Evolutionary conservation across 345 rosid genomes (phyloP), one percentile per base, ranked within the genome.

Genomic region (Eutrema yunnanense): DNA sequence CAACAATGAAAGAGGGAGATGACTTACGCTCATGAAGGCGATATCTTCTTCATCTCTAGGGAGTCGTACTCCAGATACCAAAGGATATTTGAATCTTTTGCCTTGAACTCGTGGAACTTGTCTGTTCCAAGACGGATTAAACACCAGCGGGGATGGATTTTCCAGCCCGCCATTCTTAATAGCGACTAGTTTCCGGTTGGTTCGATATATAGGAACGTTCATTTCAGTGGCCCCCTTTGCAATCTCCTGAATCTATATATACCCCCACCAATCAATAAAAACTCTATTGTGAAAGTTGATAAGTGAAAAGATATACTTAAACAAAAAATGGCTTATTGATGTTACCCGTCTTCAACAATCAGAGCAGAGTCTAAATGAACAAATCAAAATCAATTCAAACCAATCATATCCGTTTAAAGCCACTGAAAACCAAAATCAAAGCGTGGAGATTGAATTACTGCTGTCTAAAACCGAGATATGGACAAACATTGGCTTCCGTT

Each of bases 11-110:
- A 65, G 9, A 6, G 50, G 3, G 7, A 14, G 22, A n/a, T 26
- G 68, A 67, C 83, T 82, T 79, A 88, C 91, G 65, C 83, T 89
- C 97, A 89, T 84, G 73, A 87, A 93, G 44, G 95, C 96, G 37
- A 94, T 81, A 82, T 89, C 91, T 75, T 89, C 86, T 5, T 94
- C 87, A 65, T 61, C 67, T 40, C 43, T 54, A 7, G 91, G 98
- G 65, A 70, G 83, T 57, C 49, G 58, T 29, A 80, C 38, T 37
- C 81, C 86, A 1, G 84, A 65, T 2, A 47, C 10, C 0, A 62
- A 62, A 55, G 92, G 90, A 63, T 81, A 71, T n/a, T 59, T 78
- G 60, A 94, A 88, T 76, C 70, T 82, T 33, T 66, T 79, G 50
- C 30, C 69, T 6, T 51, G 63, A 19, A 53, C 64, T 58, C 59